Evolutionary conservation across 805 yeast genomes (phyloP).

Genomic region (Debaryomyces castellii): DNA sequence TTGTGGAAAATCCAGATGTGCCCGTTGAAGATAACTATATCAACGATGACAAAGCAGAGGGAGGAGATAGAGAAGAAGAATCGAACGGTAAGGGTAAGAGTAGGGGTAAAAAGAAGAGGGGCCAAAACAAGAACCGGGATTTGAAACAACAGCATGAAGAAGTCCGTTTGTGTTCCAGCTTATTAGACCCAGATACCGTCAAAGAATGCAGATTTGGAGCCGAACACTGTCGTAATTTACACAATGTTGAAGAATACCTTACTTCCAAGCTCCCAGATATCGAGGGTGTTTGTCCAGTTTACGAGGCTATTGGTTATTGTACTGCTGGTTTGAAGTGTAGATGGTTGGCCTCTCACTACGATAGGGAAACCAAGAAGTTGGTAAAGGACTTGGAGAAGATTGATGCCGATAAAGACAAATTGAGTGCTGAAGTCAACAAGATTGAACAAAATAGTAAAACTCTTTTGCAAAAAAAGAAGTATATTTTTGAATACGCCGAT

Average conservation of each 20-base stretch:
- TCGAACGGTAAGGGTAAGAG: conserved; percentile 35
- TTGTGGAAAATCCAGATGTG: conserved; percentile 50
- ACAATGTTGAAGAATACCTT: conserved; percentile 68
- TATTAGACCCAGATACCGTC: conserved; percentile 52
- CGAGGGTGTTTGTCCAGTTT: conserved; percentile 83
- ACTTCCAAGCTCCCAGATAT: conserved; percentile 68
- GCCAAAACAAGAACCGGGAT: conserved; percentile 84
- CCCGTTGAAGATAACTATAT: conserved; percentile 26
- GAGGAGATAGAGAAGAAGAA: conserved; percentile 35
- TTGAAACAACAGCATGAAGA: conserved; percentile 66
- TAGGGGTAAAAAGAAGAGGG: conserved; percentile 50
- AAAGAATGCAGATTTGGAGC: conserved; percentile 63
- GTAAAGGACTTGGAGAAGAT: conserved; percentile 43
- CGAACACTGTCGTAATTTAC: conserved; percentile 72
- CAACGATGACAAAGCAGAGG: conserved; percentile 47
- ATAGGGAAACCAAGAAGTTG: conserved; percentile 44
- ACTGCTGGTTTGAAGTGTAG: conserved; percentile 92
- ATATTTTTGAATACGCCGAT: conserved; percentile 57
- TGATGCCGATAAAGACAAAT: conserved; percentile 26
- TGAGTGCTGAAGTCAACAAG: conserved; percentile 63
- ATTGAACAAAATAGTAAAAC: conserved; percentile 47
- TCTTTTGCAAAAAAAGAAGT: conserved; percentile 59
- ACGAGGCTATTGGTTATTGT: conserved; percentile 78
- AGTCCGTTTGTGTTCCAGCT: conserved; percentile 62
- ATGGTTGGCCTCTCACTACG: conserved; percentile 76